phyloP scores from a whole-genome alignment of 2,329 filamentous ascomycete genomes.

The Leptosphaerulina australis region DNA sequence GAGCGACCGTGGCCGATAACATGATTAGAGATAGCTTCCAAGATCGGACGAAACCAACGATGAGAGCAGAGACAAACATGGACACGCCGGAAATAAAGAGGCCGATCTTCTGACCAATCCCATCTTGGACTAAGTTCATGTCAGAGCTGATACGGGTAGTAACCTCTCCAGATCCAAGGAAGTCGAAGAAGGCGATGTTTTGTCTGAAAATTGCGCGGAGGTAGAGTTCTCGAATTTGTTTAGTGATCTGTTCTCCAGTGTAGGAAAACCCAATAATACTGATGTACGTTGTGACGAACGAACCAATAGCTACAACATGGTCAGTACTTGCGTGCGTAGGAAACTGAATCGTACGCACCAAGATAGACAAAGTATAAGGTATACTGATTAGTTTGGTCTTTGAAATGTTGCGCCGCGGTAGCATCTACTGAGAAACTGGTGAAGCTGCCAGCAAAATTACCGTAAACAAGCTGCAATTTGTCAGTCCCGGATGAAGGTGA shows the following conservation, averaged over 20 bases:
- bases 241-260: slow-evolving; percentile 56
- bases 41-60: slow-evolving; percentile 89
- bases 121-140: slow-evolving; percentile 92
- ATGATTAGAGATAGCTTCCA: slow-evolving; percentile 95
- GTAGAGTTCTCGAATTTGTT: slow-evolving; percentile 62
- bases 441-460: slow-evolving; percentile 48
- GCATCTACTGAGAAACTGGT: slow-evolving; percentile 44
- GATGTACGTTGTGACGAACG: slow-evolving; percentile 71
- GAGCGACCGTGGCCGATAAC: slow-evolving; percentile 75
- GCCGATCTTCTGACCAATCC: slow-evolving; percentile 62
- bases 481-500: neutral
- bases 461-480: slow-evolving; percentile 42
- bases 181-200: slow-evolving; percentile 65
- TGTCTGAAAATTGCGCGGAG: slow-evolving; percentile 61
- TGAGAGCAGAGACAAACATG: slow-evolving; percentile 80
- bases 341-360: slow-evolving; percentile 47
- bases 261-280: slow-evolving; percentile 88
- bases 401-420: slow-evolving; percentile 33
- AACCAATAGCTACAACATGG: slow-evolving; percentile 30
- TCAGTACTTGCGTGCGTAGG: slow-evolving; percentile 1
- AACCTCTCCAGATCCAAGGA: slow-evolving; percentile 90
- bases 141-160: slow-evolving; percentile 95
- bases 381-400: slow-evolving; percentile 38
- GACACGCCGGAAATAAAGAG: slow-evolving; percentile 44
- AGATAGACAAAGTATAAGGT: slow-evolving; percentile 50